Conservation (phyloP, 2,329 filamentous ascomycete species). For the Neopestalotiopsis rosae region DNA sequence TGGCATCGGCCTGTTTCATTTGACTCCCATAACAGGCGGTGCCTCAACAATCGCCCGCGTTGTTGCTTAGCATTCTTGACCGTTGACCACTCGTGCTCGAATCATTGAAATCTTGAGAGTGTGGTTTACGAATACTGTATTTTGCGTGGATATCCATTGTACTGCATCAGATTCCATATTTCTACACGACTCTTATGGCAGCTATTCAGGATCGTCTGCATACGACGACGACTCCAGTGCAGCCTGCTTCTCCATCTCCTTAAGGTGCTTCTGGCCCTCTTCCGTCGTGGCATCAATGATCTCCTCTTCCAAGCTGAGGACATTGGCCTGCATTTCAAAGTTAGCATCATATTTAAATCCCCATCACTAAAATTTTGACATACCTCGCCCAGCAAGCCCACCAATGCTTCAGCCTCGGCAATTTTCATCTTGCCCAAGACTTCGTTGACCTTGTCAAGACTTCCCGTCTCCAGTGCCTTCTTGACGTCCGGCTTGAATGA, state of each 20-base stretch:
- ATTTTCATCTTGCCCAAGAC: constrained; percentile 89
- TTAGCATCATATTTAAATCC: constrained; percentile 33
- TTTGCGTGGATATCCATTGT: too few species aligned
- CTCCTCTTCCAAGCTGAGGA: constrained; percentile 88
- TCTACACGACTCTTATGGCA: background rate
- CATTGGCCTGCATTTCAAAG: constrained; percentile 65
- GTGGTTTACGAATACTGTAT: too few species aligned
- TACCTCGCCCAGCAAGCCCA: constrained; percentile 77
- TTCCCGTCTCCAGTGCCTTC: constrained; percentile 85
- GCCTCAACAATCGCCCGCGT: too few species aligned
- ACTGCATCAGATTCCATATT: background rate
- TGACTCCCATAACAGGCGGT: too few species aligned
- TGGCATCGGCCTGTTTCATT: too few species aligned
- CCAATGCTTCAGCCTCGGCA: constrained; percentile 84
- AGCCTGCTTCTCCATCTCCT: constrained; percentile 71
- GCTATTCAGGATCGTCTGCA: constrained; percentile 48
- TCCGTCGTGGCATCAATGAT: constrained; percentile 95
- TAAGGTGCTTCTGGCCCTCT: constrained; percentile 78
- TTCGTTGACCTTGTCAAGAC: constrained; percentile 85
- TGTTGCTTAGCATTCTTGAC: too few species aligned
- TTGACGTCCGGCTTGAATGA: constrained; percentile 81
- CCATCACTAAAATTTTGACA: constrained; percentile 37
- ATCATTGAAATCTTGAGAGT: too few species aligned
- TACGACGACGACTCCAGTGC: constrained; percentile 38
- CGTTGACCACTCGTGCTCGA: too few species aligned